Evolutionary conservation across 2,329 filamentous ascomycete species (phyloP).

Genomic region (Aquanectria penicillioides): DNA sequence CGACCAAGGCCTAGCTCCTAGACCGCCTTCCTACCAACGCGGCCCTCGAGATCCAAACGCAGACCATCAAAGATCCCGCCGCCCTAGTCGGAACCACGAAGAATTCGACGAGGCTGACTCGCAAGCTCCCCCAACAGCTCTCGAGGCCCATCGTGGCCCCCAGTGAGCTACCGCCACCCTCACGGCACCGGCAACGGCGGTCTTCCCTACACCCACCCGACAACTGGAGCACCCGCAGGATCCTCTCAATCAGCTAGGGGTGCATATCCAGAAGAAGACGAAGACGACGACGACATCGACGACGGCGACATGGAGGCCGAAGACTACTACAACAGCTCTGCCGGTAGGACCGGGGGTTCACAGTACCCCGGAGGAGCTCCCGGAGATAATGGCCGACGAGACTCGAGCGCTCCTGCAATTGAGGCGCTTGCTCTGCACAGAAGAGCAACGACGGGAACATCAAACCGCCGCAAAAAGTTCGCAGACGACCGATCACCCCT

Average conservation of each 20-base stretch:
- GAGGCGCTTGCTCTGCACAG: constrained; percentile 43
- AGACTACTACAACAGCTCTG: constrained; percentile 38
- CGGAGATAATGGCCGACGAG: constrained; percentile 37
- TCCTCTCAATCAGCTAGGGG: constrained; percentile 21
- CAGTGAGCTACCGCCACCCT: constrained; percentile 65
- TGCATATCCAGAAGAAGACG: constrained; percentile 17
- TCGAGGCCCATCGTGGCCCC: constrained; percentile 71
- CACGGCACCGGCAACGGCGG: constrained; percentile 46
- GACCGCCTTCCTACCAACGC: constrained; percentile 67
- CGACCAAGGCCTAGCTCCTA: constrained; percentile 64
- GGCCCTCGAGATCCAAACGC: constrained; percentile 52
- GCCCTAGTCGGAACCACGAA: constrained; percentile 46
- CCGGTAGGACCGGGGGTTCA: constrained; percentile 29
- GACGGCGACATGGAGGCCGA: constrained; percentile 40
- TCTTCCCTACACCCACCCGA: constrained; percentile 37
- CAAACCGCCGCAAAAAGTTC: constrained; percentile 66
- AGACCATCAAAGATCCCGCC: constrained; percentile 54
- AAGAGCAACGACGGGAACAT: constrained; percentile 52
- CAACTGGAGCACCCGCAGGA: constrained; percentile 18
- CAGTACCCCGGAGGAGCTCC: constrained; percentile 31
- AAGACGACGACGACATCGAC: constrained; percentile 33
- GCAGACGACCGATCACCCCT: constrained; percentile 89
- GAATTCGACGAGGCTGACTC: constrained; percentile 51
- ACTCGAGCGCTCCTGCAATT: constrained; percentile 32
- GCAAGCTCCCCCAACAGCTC: constrained; percentile 60